Evolutionary conservation across 768 basidiomycete genomes (phyloP).

Genomic region (Russula ochroleuca): DNA sequence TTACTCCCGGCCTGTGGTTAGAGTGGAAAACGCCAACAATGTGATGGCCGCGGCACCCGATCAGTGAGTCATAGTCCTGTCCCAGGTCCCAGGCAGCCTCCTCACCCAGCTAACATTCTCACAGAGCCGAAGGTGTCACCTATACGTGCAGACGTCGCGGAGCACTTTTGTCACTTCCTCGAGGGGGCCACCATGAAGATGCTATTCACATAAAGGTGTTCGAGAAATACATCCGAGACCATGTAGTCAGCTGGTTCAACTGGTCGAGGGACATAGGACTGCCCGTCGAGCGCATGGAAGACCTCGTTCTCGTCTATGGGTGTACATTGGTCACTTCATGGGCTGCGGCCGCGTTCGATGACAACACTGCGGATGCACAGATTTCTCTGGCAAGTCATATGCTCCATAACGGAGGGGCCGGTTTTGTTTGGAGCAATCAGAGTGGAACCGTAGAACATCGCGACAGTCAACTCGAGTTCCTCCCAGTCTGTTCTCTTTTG

Average conservation of each 20-base stretch:
- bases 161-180: slow-evolving; percentile 1
- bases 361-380: not conserved
- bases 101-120: not conserved
- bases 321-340: slow-evolving; percentile 12
- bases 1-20: not conserved
- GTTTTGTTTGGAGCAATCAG: not conserved
- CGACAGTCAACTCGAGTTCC: not conserved
- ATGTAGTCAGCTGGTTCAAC: slow-evolving; percentile 1
- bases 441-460: not conserved
- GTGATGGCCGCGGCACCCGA: not conserved
- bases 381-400: not conserved
- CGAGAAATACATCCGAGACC: not conserved
- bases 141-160: not conserved
- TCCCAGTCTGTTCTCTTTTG: not conserved
- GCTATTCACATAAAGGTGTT: not conserved
- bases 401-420: not conserved
- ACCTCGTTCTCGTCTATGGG: slow-evolving; percentile 13
- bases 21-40: not conserved
- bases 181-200: not conserved
- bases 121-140: not conserved
- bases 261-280: not conserved
- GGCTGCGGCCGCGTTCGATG: slow-evolving; percentile 3
- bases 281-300: slow-evolving; percentile 11
- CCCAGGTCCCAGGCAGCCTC: too few species aligned
- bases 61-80: not conserved